Base-by-base conservation (phyloP, 164 flowering plant genomes). In the Berberis thunbergii region DNA sequence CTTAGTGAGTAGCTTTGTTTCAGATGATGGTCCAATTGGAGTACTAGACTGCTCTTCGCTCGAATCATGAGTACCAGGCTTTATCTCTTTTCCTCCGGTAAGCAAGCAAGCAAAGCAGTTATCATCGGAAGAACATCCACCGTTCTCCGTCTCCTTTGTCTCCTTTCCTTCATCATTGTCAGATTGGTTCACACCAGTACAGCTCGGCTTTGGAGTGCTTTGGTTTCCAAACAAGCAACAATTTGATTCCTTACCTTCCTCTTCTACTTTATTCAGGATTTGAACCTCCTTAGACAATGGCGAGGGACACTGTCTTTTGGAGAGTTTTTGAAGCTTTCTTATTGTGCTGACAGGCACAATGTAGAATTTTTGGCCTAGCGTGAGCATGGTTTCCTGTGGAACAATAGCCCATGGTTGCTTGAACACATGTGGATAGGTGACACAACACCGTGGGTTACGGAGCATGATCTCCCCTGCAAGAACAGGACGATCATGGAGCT, bases 401-500 rank as follows among this genome's bases (percentile, higher is more conserved):
- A 84, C 67, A 8, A 84, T 66, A 1, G 82, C 83, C 78, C 76
- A 68, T 2, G 92, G 89, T 61, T 77, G 69, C 46, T 71, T 73
- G 67, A 86, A 86, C 8, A 86, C 78, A 38, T 74, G 58, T 0
- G 85, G 85, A 26, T 81, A 54, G 0, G 86, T 77, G 0, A 86
- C 84, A 7, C 81, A 77, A 52, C 87, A 81, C 67, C 64, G 77
- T 1, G 92, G 89, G 75, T 86, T 83, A 8, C 79, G 70, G 1
- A 50, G 66, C 75, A 84, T 76, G 69, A 84, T 63, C 42, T 86
- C 87, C 0, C 75, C 59, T 1, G 88, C 89, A 0, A 74, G 64
- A 80, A 83, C 62, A 1, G 87, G 89, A 54, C 79, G 65, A 61
- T 84, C 87, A 45, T 84, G 85, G 52, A 86, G 84, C 74, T 86